A percentile compares a stretch with the other conserved stretches of the same genome.
These are phyloP conservation scores for Actinomucor elegans DNA, from an alignment of 371 early-diverging fungal genomes.

Conservation along the genomic window DNA sequence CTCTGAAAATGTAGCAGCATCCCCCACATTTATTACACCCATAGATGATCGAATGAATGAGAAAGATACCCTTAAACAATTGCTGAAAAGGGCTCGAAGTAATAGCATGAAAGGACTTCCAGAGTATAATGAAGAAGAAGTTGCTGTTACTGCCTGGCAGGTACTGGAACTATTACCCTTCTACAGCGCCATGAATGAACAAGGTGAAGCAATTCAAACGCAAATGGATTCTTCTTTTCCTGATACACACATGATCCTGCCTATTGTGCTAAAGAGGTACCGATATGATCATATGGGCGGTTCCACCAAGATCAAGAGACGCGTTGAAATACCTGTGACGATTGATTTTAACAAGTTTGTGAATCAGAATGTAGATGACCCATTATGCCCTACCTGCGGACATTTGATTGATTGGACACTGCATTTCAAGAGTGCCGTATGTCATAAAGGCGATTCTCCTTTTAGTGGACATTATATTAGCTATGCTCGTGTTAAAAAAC, in stretches of 20 bases:
- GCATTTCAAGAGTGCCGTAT: slow-evolving; percentile 57
- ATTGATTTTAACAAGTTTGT: slow-evolving; percentile 56
- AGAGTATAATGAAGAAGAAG: background rate
- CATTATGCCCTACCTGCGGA: slow-evolving; percentile 25
- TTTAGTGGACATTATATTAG: slow-evolving; percentile 57
- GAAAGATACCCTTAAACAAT: slow-evolving; percentile 1
- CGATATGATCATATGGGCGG: slow-evolving; percentile 27
- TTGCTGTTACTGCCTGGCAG: slow-evolving; percentile 59
- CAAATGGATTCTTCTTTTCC: slow-evolving; percentile 48
- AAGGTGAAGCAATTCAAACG: slow-evolving; percentile 38
- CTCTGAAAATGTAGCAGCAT: slow-evolving; percentile 9
- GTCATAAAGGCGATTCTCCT: slow-evolving; percentile 50
- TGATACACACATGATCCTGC: slow-evolving; percentile 50
- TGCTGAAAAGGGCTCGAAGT: background rate
- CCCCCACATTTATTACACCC: slow-evolving; percentile 1
- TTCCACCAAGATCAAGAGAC: slow-evolving; percentile 37
- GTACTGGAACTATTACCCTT: slow-evolving; percentile 57
- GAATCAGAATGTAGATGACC: slow-evolving; percentile 32
- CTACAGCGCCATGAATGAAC: slow-evolving; percentile 56
- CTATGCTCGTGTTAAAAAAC: slow-evolving; percentile 33
- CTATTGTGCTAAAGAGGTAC: slow-evolving; percentile 57
- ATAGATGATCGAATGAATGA: background rate
- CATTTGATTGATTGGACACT: slow-evolving; percentile 44
- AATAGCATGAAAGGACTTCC: background rate
- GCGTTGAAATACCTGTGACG: slow-evolving; percentile 44